These are phyloP conservation scores for Pseudogymnoascus sp. DNA, from an alignment of 2,329 filamentous ascomycete species.

Conservation along the genomic window DNA sequence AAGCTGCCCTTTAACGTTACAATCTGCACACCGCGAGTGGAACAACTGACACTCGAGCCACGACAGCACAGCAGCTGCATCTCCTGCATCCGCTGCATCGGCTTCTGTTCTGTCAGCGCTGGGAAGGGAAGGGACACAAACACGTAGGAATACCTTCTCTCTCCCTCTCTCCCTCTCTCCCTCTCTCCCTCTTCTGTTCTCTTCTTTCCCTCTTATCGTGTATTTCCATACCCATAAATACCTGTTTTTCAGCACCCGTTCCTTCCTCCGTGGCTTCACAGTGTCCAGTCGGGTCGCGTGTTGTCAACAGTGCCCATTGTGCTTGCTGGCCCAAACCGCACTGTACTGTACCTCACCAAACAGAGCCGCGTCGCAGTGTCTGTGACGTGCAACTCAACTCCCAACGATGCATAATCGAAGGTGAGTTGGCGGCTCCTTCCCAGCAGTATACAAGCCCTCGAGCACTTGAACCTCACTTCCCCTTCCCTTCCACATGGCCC, in stretches of 20 bases:
- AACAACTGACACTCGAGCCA: conserved; percentile 27
- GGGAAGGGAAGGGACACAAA: background rate
- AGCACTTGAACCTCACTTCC: background rate
- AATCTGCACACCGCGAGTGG: conserved; percentile 5
- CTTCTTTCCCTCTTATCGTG: background rate
- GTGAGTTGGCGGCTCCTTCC: conserved; percentile 5
- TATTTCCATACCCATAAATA: background rate
- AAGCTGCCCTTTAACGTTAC: conserved; percentile 3
- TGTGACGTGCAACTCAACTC: conserved; percentile 7
- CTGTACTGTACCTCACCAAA: background rate
- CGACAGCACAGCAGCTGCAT: conserved; percentile 20
- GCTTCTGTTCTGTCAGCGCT: background rate
- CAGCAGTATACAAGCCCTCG: background rate
- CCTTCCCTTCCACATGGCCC: background rate
- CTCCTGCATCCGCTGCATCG: background rate
- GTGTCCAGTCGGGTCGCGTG: background rate
- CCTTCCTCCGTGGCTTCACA: background rate
- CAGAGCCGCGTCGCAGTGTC: conserved; percentile 4
- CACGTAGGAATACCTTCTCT: conserved; percentile 1
- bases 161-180: background rate
- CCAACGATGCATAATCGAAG: conserved; percentile 5
- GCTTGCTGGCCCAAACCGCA: background rate
- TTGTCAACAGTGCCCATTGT: background rate
- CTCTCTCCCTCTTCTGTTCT: background rate
- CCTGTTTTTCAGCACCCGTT: background rate